Conservation (phyloP, 108 stramenopile genomes). For the Pseudonitzschia delicatissima region DNA sequence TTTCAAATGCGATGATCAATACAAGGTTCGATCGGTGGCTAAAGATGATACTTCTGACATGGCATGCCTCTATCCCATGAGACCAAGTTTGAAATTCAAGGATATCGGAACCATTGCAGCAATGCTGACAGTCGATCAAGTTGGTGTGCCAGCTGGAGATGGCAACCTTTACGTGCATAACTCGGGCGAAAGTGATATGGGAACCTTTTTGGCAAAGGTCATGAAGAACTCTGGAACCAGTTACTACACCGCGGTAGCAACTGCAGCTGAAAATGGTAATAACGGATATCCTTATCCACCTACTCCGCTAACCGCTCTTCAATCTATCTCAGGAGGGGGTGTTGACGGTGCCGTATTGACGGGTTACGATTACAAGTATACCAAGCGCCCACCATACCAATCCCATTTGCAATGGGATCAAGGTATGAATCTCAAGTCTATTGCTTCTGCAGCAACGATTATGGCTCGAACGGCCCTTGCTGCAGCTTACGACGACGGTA, state of each 20-base stretch:
- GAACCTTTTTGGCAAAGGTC: constrained; percentile 62
- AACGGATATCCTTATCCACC: constrained; percentile 78
- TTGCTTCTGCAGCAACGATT: constrained; percentile 79
- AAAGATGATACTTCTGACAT: constrained; percentile 46
- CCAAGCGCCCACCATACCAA: constrained; percentile 60
- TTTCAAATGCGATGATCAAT: constrained; percentile 59
- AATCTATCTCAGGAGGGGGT: constrained; percentile 44
- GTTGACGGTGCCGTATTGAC: constrained; percentile 75
- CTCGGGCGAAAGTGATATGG: constrained; percentile 47
- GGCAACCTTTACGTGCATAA: constrained; percentile 69
- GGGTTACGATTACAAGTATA: constrained; percentile 78
- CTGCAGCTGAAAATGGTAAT: constrained; percentile 42
- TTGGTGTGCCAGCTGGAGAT: constrained; percentile 49
- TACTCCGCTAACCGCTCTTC: constrained; percentile 66
- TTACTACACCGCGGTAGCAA: constrained; percentile 35
- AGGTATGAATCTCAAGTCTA: constrained; percentile 61
- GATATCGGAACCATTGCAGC: constrained; percentile 63
- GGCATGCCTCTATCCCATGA: constrained; percentile 73
- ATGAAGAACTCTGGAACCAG: constrained; percentile 47
- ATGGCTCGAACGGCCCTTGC: constrained; percentile 80
- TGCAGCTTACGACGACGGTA: constrained; percentile 73
- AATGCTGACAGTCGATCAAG: constrained; percentile 86
- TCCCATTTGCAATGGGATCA: constrained; percentile 65
- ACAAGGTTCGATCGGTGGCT: constrained; percentile 45
- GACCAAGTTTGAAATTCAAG: constrained; percentile 69